These are phyloP conservation scores for Debaryomyces sp. DNA, from an alignment of 1,139 yeast genomes.

Conservation along the genomic window DNA sequence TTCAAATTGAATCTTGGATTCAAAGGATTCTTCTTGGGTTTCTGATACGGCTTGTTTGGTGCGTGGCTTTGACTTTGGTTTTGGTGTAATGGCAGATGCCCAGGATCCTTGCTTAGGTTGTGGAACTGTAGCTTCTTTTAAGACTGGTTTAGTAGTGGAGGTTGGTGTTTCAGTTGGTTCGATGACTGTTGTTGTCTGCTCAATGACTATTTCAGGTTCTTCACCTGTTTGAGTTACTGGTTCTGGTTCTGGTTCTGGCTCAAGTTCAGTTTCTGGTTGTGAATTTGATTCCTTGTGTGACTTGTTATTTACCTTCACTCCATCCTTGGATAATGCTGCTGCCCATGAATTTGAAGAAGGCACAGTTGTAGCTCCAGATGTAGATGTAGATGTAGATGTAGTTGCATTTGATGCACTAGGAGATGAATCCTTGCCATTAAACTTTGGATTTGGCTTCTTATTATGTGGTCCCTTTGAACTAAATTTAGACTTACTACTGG, in stretches of 20 bases:
- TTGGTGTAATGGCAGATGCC: constrained; percentile 65
- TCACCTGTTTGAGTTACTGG: constrained; percentile 11
- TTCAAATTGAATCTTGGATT: constrained; percentile 13
- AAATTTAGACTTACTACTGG: constrained; percentile 13
- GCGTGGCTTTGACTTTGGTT: constrained; percentile 39
- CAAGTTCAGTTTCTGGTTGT: constrained; percentile 14
- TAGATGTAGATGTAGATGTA: constrained; percentile 21
- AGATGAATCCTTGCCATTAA: constrained; percentile 9
- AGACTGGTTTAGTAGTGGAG: constrained; percentile 23
- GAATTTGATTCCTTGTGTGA: constrained; percentile 15
- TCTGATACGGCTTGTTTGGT: constrained; percentile 19
- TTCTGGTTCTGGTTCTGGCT: constrained; percentile 14
- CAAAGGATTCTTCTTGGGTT: constrained; percentile 14
- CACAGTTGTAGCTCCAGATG: constrained; percentile 18
- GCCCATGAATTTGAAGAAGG: constrained; percentile 48
- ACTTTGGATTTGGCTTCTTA: constrained; percentile 12
- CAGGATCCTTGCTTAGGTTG: constrained; percentile 46
- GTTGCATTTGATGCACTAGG: constrained; percentile 18
- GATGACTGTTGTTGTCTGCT: constrained; percentile 11
- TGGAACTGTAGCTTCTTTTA: constrained; percentile 35
- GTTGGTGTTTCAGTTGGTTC: constrained; percentile 10
- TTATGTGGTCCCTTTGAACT: constrained; percentile 9
- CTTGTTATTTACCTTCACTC: constrained; percentile 34
- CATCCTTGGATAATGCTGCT: constrained; percentile 47
- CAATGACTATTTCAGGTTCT: constrained; percentile 13